Evolutionary conservation across 73 alveolate genomes (phyloP).

Genomic region (Durusdinium trenchii): DNA sequence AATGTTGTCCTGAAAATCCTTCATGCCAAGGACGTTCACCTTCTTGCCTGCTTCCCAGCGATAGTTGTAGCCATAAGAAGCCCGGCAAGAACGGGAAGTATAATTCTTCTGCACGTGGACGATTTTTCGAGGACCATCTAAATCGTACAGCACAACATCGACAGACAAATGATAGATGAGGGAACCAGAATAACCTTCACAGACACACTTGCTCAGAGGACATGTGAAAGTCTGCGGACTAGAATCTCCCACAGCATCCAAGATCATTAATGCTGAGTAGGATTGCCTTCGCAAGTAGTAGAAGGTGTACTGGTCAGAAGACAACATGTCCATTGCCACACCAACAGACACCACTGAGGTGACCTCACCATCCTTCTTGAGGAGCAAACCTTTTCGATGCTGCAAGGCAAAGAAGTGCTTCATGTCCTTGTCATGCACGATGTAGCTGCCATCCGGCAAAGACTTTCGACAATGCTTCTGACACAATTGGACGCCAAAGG

Average conservation of each 20-base stretch:
- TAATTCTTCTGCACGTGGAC: background rate
- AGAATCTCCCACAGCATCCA: constrained; percentile 16
- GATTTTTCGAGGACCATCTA: background rate
- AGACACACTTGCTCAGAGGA: background rate
- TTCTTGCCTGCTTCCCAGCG: constrained; percentile 22
- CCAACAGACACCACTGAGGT: background rate
- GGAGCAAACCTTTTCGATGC: background rate
- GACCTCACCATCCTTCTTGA: background rate
- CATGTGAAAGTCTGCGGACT: background rate
- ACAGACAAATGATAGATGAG: background rate
- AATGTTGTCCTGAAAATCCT: background rate
- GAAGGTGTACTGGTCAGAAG: background rate
- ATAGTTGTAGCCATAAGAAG: constrained; percentile 50
- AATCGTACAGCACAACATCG: background rate
- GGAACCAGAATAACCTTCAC: background rate
- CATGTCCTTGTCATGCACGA: background rate
- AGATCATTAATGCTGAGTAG: background rate
- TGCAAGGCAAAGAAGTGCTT: constrained; percentile 8
- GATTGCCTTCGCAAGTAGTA: background rate
- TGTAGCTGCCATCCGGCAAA: constrained; percentile 11
- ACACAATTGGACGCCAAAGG: background rate
- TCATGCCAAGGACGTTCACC: background rate
- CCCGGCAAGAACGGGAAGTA: background rate
- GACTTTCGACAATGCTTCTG: background rate
- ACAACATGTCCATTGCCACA: background rate